These are phyloP conservation scores for Haplographium delicatum DNA, from an alignment of 495 filamentous ascomycete genomes.

Conservation along the genomic window DNA sequence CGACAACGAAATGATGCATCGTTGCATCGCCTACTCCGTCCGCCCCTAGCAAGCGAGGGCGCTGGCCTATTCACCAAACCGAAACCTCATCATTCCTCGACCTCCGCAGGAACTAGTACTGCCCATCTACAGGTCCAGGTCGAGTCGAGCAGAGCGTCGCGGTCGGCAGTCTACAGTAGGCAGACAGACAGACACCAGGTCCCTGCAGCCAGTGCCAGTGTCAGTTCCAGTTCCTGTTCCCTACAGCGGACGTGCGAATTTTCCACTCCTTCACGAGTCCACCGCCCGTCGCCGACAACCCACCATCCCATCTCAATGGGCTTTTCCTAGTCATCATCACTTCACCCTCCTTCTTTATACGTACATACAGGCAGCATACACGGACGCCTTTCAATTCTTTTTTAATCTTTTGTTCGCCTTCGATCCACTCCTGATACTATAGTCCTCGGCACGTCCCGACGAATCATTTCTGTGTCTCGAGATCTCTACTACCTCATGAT, in stretches of 20 bases:
- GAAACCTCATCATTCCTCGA: too few relatives aligned
- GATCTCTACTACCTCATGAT: neutral
- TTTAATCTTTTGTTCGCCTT: conserved; percentile 5
- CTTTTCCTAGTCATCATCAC: neutral
- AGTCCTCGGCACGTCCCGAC: conserved; percentile 3
- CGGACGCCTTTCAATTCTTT: conserved; percentile 25
- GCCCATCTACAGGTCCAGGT: too few relatives aligned
- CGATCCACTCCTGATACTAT: conserved; percentile 1
- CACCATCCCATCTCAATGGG: neutral
- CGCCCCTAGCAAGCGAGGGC: too few relatives aligned
- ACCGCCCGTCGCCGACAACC: conserved; percentile 1
- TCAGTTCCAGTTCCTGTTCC: neutral
- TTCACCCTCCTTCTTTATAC: conserved; percentile 9
- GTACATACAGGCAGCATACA: conserved; percentile 24
- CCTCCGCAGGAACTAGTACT: too few relatives aligned
- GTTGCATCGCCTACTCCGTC: too few relatives aligned
- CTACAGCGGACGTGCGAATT: neutral
- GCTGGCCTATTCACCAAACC: too few relatives aligned
- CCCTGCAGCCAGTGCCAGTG: too few relatives aligned
- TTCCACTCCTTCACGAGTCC: conserved; percentile 6
- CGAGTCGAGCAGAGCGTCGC: too few relatives aligned
- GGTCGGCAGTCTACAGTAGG: too few relatives aligned
- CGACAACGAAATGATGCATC: too few relatives aligned
- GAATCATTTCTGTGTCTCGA: neutral
- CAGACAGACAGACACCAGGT: too few relatives aligned